Evolutionary conservation across 2,329 filamentous ascomycete species (phyloP), one percentile per base, ranked within the genome.

Genomic region (Diatrype stigma): DNA sequence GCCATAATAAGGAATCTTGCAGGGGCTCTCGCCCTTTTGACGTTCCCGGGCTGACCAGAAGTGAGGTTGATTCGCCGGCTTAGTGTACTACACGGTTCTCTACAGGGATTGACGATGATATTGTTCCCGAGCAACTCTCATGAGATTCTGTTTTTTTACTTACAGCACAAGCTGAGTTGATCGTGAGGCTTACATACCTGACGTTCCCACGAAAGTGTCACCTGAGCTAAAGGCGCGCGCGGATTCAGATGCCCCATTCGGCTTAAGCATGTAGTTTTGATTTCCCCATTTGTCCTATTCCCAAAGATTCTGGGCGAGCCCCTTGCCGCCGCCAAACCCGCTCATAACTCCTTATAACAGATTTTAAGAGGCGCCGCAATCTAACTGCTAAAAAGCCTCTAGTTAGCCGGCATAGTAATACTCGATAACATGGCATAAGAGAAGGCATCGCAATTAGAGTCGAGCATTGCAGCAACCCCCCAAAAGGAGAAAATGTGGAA

Each of bases 181-280:
- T n/a, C n/a, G n/a, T n/a, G n/a, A n/a, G n/a, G n/a, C n/a, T n/a
- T n/a, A n/a, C n/a, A n/a, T n/a, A n/a, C n/a, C n/a, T n/a, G n/a
- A n/a, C 26, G 26, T 10, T 10, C 14, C 16, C 34, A 12, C 34
- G 12, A 37, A 17, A 37, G 34, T 12, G 14, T 17, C 34, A 37
- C 34, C 34, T 37, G 40, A 16, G 40, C 16, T 8, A 21, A 11
- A 42, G 14, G n/a, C n/a, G n/a, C n/a, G n/a, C 22, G 22, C 40
- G 40, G 40, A 44, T 44, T 23, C 40, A 44, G 21, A 44, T 44
- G 40, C 40, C 22, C 40, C 40, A 44, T 44, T 44, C 21, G n/a
- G 40, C 21, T n/a, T 10, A 23, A 22, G 21, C 14, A 14, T 14
- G n/a, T n/a, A 28, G 22, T 23, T 26, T 21, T 44, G 40, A 23